Conservation (phyloP, 148 eudicot genomes). For the Persicaria tinctoria region DNA sequence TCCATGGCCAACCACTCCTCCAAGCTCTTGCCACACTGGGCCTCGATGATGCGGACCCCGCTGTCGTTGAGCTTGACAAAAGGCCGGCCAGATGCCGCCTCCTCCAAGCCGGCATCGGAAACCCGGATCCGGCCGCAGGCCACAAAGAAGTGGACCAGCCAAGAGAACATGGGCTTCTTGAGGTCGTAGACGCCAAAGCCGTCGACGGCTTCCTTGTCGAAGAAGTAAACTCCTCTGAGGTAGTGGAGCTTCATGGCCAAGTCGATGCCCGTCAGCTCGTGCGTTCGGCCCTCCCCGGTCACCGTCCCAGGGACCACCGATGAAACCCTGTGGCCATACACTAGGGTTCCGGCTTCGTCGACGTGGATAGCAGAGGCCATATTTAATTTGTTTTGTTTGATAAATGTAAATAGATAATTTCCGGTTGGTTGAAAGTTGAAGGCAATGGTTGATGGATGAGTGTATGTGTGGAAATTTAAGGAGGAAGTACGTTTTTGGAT, state of each 20-base stretch:
- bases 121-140: slow-evolving; percentile 52
- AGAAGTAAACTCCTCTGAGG: slow-evolving; percentile 45
- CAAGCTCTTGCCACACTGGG: slow-evolving; percentile 26
- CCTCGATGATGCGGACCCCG: slow-evolving; percentile 57
- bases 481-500: no score
- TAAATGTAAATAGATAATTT: no score
- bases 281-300: slow-evolving; percentile 28
- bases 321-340: slow-evolving; percentile 23
- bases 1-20: slow-evolving; percentile 42
- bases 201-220: slow-evolving; percentile 20
- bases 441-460: no score
- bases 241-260: slow-evolving; percentile 62
- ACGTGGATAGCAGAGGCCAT: not conserved
- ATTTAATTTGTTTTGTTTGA: not conserved
- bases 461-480: no score
- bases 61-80: slow-evolving; percentile 54
- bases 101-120: slow-evolving; percentile 12
- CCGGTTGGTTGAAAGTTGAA: no score
- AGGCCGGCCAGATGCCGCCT: slow-evolving; percentile 31
- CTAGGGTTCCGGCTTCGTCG: not conserved
- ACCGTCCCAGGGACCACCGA: slow-evolving; percentile 52
- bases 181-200: slow-evolving; percentile 20
- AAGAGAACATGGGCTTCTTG: slow-evolving; percentile 31
- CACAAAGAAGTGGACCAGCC: slow-evolving; percentile 25
- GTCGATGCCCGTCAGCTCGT: slow-evolving; percentile 42